Evolutionary conservation across 371 early-diverging fungal species (phyloP).

Genomic region (Syncephalis plumigaleata): DNA sequence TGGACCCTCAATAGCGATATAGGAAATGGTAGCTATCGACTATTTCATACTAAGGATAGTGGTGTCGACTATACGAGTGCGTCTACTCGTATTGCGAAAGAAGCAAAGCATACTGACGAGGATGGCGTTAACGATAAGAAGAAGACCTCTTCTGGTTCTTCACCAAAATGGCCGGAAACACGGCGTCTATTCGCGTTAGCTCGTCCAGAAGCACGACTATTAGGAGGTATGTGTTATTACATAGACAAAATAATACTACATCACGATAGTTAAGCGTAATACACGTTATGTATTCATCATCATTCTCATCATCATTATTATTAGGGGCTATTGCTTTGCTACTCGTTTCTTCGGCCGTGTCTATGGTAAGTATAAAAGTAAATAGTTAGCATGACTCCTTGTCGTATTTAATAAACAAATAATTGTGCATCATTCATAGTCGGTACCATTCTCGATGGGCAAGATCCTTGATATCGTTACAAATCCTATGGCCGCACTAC

Average conservation of each 20-base stretch:
- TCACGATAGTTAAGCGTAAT: too few species aligned
- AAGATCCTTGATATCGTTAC: conserved; percentile 60
- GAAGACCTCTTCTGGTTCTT: too few species aligned
- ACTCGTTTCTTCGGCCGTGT: conserved; percentile 50
- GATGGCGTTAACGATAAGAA: too few species aligned
- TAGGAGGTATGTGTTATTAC: conserved; percentile 19
- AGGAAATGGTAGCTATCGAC: too few species aligned
- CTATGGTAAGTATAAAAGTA: conserved; percentile 26
- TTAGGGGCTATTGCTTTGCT: conserved; percentile 29
- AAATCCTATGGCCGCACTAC: conserved; percentile 16
- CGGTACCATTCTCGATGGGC: conserved; percentile 63
- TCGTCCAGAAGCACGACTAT: conserved; percentile 20
- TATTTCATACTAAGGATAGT: too few species aligned
- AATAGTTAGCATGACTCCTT: neutral
- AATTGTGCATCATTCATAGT: conserved; percentile 9
- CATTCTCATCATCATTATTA: too few species aligned
- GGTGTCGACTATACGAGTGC: too few species aligned
- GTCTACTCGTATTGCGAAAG: neutral
- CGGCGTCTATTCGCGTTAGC: conserved; percentile 18
- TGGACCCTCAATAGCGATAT: too few species aligned
- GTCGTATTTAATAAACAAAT: too few species aligned
- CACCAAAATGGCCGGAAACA: neutral
- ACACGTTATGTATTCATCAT: too few species aligned
- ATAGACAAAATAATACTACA: too few species aligned
- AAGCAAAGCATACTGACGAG: neutral